phyloP scores from a whole-genome alignment of 1,139 yeast genomes.

The Blastobotrys elegans region DNA sequence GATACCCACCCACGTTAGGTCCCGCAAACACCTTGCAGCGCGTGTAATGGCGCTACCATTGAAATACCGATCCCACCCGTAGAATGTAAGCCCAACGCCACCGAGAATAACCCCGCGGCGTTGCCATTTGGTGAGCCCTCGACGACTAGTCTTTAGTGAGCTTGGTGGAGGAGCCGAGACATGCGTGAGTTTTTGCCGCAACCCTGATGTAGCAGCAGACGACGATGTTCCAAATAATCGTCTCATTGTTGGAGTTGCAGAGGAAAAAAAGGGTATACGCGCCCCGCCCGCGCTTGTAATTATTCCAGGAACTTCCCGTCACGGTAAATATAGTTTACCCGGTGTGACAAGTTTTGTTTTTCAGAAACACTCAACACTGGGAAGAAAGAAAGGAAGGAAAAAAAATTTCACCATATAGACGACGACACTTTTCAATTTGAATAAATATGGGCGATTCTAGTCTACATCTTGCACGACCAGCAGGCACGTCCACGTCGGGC shows the following conservation, averaged over 20 bases:
- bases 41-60: slow-evolving; percentile 50
- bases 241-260: too few relatives aligned
- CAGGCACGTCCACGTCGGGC: slow-evolving; percentile 25
- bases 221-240: slow-evolving; percentile 2
- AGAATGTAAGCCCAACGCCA: slow-evolving; percentile 15
- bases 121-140: slow-evolving; percentile 16
- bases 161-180: slow-evolving; percentile 12
- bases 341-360: not conserved
- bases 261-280: too few relatives aligned
- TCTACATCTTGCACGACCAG: slow-evolving; percentile 29
- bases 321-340: too few relatives aligned
- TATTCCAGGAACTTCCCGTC: too few relatives aligned
- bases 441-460: slow-evolving; percentile 26
- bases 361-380: not conserved
- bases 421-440: not conserved
- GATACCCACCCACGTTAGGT: slow-evolving; percentile 49
- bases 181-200: not conserved
- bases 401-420: not conserved
- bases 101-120: slow-evolving; percentile 15
- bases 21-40: slow-evolving; percentile 48
- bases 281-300: too few relatives aligned
- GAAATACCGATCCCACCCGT: slow-evolving; percentile 20
- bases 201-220: too few relatives aligned
- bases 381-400: not conserved
- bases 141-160: slow-evolving; percentile 19